phyloP scores from a whole-genome alignment of 345 rosid genomes.

The Populus davidiana region DNA sequence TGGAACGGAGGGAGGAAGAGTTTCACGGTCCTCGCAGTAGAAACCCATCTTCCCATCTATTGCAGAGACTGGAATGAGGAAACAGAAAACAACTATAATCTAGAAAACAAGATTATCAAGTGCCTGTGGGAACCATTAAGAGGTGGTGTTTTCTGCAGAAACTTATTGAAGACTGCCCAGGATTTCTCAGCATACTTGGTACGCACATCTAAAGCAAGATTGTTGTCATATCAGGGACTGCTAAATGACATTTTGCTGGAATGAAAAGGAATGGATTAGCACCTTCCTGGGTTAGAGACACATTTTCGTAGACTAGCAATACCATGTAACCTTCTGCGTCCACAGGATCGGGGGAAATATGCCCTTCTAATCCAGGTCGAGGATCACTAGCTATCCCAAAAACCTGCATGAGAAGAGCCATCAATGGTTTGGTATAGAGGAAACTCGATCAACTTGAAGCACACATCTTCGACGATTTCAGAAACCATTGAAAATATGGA shows the following conservation, averaged over 20 bases:
- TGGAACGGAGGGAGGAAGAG: conserved; percentile 82
- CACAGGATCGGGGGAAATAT: conserved; percentile 84
- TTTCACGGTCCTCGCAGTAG: conserved; percentile 90
- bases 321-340: conserved; percentile 92
- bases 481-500: too few relatives aligned
- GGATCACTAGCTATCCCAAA: conserved; percentile 77
- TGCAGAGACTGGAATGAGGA: conserved; percentile 23
- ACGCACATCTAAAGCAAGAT: conserved; percentile 51
- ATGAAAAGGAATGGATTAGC: conserved; percentile 1
- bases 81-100: conserved; percentile 17
- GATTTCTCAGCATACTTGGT: conserved; percentile 61
- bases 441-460: too few relatives aligned
- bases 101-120: neutral
- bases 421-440: too few relatives aligned
- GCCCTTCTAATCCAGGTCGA: conserved; percentile 80
- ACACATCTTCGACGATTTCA: too few relatives aligned
- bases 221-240: neutral
- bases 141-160: conserved; percentile 66
- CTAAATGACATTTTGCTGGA: neutral
- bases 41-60: conserved; percentile 87
- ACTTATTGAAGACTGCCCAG: conserved; percentile 76
- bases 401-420: conserved; percentile 44
- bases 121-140: conserved; percentile 53
- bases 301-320: conserved; percentile 84
- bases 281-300: conserved; percentile 95